phyloP scores from a whole-genome alignment of 1,284 basidiomycete species.

The Leccinum pachyderme region DNA sequence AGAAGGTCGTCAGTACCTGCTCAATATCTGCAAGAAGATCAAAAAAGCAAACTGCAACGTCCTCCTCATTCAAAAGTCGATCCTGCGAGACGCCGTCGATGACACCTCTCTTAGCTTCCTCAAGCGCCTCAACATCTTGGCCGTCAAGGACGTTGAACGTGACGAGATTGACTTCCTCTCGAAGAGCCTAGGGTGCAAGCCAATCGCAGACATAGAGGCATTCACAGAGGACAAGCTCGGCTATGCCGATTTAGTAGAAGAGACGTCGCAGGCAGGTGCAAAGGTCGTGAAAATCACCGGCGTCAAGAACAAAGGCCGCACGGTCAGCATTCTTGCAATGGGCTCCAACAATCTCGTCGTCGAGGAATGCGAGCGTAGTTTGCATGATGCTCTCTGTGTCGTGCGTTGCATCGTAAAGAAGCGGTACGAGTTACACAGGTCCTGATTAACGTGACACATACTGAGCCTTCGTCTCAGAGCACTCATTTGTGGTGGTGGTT shows the following conservation, averaged over 20 bases:
- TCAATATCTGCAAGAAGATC: constrained; percentile 99
- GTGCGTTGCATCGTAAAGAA: constrained; percentile 99
- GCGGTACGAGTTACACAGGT: constrained; percentile 44
- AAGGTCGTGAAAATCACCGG: constrained; percentile 96
- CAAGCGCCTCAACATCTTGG: constrained; percentile 95
- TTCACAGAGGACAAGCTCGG: constrained; percentile 99
- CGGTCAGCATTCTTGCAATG: constrained; percentile 94
- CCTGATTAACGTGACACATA: background rate
- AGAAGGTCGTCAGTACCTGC: constrained; percentile 96
- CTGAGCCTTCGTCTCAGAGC: constrained; percentile 53
- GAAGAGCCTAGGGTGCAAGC: constrained; percentile 94
- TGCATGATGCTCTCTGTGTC: constrained; percentile 98
- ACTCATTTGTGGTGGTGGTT: constrained; percentile 95
- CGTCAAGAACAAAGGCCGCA: constrained; percentile 93
- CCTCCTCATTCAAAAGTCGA: constrained; percentile 98
- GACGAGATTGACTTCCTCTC: constrained; percentile 99
- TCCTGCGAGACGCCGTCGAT: constrained; percentile 97
- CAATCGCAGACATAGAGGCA: constrained; percentile 95
- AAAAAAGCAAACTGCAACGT: constrained; percentile 99
- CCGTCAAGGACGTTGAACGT: constrained; percentile 97
- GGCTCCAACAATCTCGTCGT: constrained; percentile 93
- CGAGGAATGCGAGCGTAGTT: constrained; percentile 95
- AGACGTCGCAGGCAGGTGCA: constrained; percentile 80
- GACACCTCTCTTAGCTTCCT: constrained; percentile 99
- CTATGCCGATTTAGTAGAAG: constrained; percentile 94